These are phyloP conservation scores for Saccharum spontaneum DNA, from an alignment of 176 grass and related monocot genomes.

Conservation along the genomic window DNA sequence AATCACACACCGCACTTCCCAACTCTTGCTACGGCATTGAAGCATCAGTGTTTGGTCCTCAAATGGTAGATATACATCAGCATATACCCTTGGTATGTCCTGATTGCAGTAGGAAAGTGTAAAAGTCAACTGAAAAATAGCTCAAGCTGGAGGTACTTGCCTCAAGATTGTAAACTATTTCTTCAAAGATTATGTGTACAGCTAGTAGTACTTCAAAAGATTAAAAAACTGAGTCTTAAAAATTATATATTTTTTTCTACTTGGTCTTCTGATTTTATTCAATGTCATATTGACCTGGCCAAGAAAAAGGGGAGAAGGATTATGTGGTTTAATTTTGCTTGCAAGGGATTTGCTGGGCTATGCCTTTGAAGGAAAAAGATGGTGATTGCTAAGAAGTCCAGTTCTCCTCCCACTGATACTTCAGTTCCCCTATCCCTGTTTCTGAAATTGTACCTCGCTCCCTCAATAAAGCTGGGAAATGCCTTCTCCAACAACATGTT, in stretches of 20 bases:
- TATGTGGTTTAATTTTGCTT: not conserved
- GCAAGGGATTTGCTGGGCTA: not conserved
- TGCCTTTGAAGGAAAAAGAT: not conserved
- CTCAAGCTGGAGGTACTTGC: not conserved
- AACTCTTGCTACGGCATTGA: not conserved
- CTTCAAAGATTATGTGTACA: not conserved
- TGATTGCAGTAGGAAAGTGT: not conserved
- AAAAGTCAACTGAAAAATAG: not conserved
- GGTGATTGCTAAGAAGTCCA: not conserved
- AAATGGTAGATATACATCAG: constrained; percentile 18
- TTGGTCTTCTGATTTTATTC: not conserved
- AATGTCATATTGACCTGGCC: not conserved
- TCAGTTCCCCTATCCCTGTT: not conserved
- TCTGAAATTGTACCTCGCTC: not conserved
- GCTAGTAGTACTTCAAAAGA: not conserved
- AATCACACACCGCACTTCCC: constrained; percentile 3
- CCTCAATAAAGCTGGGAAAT: not conserved
- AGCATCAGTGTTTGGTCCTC: not conserved
- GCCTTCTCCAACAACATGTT: not conserved
- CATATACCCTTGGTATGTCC: not conserved
- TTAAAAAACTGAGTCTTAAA: not conserved
- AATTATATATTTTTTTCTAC: not conserved
- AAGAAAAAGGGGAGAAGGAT: not conserved
- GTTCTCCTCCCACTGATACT: not conserved
- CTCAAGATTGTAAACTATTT: not conserved